phyloP scores from a whole-genome alignment of 352 stramenopile genomes.

The Globisporangium paddicum region DNA sequence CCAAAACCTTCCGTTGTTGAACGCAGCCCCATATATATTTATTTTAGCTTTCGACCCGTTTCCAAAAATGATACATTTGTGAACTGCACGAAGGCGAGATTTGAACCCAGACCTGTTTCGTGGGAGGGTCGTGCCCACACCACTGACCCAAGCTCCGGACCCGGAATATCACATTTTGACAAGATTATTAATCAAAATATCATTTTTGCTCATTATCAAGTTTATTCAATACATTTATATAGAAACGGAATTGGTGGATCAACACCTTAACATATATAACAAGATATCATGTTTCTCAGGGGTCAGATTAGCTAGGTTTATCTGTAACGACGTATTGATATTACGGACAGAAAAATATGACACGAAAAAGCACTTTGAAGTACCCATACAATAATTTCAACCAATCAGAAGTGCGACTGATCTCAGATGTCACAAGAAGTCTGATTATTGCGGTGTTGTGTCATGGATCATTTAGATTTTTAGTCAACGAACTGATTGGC shows the following conservation, averaged over 20 bases:
- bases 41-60: background rate
- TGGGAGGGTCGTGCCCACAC: background rate
- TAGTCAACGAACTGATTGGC: no score
- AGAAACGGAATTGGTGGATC: background rate
- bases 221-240: background rate
- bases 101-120: conserved; percentile 2
- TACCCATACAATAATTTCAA: no score
- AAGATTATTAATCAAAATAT: background rate
- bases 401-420: no score
- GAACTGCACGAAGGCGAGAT: conserved; percentile 3
- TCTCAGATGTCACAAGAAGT: no score
- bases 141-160: background rate
- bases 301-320: background rate
- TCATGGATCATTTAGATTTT: no score
- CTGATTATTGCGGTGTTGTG: no score
- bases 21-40: background rate
- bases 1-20: background rate
- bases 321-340: no score
- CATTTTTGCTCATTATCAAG: conserved; percentile 2
- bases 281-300: conserved; percentile 2
- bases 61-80: conserved; percentile 4
- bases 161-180: conserved; percentile 1
- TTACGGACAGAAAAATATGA: no score
- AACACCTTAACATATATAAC: background rate
- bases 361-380: no score